Percentiles rank a stretch among this genome's conserved stretches.
phyloP scores from a whole-genome alignment of 495 filamentous ascomycete genomes.

The Penicillium lividum region DNA sequence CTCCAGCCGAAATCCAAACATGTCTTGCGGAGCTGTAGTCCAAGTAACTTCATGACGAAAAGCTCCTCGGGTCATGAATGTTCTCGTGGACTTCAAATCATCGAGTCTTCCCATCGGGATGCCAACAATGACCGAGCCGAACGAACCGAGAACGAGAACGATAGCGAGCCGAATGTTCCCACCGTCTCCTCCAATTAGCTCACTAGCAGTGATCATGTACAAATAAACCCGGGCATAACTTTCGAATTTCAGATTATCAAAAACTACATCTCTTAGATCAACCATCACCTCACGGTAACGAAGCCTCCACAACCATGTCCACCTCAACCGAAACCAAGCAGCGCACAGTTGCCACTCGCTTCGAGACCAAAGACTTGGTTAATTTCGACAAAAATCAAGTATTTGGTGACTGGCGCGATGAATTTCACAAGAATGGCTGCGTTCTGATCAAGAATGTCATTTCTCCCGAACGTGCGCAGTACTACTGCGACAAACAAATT shows the following conservation, averaged over 20 bases:
- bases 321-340: constrained; percentile 5
- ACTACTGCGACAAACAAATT: constrained; percentile 36
- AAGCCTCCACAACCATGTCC: background rate
- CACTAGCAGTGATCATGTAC: background rate
- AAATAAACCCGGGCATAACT: background rate
- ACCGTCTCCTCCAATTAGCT: background rate
- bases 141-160: too few species aligned
- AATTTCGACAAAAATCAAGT: constrained; percentile 9
- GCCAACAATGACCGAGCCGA: background rate
- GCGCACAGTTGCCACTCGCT: background rate
- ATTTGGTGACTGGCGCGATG: constrained; percentile 19
- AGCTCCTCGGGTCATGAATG: too few species aligned
- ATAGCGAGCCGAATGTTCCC: background rate
- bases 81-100: too few species aligned
- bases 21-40: too few species aligned
- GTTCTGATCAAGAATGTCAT: constrained; percentile 33
- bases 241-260: background rate
- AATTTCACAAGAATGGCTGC: constrained; percentile 9
- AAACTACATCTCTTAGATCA: background rate
- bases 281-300: background rate
- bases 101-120: too few species aligned
- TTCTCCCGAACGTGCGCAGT: constrained; percentile 27
- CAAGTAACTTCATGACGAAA: too few species aligned
- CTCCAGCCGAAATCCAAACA: too few species aligned
- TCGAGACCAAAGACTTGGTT: constrained; percentile 13